Conservation (phyloP, 2,329 filamentous ascomycete genomes). For the Dactylellina drechsleri region DNA sequence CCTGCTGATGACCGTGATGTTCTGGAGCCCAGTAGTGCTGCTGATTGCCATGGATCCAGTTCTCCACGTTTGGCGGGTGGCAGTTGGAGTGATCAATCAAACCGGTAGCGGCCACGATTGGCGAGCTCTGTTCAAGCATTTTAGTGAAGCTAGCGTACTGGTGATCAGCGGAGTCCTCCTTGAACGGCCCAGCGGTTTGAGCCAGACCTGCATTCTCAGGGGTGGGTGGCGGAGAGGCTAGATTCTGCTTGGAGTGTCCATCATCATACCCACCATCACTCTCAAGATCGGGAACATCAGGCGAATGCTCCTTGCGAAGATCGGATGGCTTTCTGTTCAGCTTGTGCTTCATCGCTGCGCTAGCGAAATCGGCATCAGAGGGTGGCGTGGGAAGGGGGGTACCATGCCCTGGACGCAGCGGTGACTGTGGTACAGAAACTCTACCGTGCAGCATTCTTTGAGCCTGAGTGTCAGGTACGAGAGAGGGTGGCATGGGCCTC, state of each 20-base stretch:
- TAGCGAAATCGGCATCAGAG: slow-evolving; percentile 51
- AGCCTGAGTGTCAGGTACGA: slow-evolving; percentile 39
- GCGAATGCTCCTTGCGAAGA: slow-evolving; percentile 52
- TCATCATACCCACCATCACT: slow-evolving; percentile 50
- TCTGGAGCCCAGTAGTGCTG: slow-evolving; percentile 37
- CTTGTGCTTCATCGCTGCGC: slow-evolving; percentile 40
- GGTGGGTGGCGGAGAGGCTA: slow-evolving; percentile 48
- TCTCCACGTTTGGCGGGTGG: slow-evolving; percentile 38
- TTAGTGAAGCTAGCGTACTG: slow-evolving; percentile 50
- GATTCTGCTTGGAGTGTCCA: slow-evolving; percentile 35
- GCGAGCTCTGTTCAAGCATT: slow-evolving; percentile 52
- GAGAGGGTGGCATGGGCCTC: slow-evolving; percentile 40
- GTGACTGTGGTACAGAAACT: slow-evolving; percentile 42
- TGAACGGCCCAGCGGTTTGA: slow-evolving; percentile 26
- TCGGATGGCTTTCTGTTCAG: slow-evolving; percentile 50
- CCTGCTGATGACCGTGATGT: slow-evolving; percentile 12
- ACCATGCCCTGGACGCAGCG: slow-evolving; percentile 33
- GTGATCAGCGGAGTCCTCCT: slow-evolving; percentile 41
- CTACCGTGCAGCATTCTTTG: slow-evolving; percentile 40
- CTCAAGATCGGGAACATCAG: slow-evolving; percentile 52
- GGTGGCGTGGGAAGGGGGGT: slow-evolving; percentile 52
- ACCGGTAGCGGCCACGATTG: slow-evolving; percentile 24
- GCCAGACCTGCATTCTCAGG: slow-evolving; percentile 47
- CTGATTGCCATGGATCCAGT: slow-evolving; percentile 43
- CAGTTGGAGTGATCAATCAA: slow-evolving; percentile 23